Evolutionary conservation across 2,329 filamentous ascomycete genomes (phyloP).

Genomic region (Bipolaris sorokiniana): DNA sequence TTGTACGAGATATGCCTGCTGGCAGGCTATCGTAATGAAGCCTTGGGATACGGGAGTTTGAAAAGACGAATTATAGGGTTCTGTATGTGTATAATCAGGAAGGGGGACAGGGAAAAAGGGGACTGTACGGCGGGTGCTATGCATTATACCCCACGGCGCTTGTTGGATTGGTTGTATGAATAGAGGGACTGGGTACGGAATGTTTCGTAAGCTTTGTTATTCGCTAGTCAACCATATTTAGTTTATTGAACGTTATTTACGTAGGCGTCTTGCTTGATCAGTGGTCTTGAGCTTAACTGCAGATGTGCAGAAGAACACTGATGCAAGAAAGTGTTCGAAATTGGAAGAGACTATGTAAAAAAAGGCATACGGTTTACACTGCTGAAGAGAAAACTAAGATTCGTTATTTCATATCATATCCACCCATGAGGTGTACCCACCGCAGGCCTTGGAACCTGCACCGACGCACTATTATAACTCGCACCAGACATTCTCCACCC

Average conservation of each 20-base stretch:
- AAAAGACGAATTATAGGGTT: no score
- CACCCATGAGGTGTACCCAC: conserved; percentile 12
- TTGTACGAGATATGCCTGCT: no score
- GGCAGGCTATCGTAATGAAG: no score
- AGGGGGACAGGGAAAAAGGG: background rate
- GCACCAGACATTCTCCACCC: conserved; percentile 32
- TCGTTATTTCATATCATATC: conserved; percentile 11
- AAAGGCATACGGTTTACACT: background rate
- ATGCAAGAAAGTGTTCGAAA: background rate
- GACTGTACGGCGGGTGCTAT: background rate
- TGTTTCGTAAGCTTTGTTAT: no score
- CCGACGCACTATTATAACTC: conserved; percentile 5
- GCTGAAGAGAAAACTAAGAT: background rate
- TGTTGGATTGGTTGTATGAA: background rate
- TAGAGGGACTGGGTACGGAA: no score
- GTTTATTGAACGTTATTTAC: no score
- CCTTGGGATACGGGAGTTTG: no score
- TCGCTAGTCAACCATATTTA: no score
- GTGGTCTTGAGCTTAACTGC: no score
- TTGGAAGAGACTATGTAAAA: background rate
- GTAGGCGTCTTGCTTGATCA: no score
- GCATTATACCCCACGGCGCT: background rate
- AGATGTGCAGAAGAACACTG: no score
- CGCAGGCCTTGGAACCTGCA: conserved; percentile 10
- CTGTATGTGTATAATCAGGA: no score